Conservation (phyloP, 2,329 filamentous ascomycete species). For the Colletotrichum karsti region DNA sequence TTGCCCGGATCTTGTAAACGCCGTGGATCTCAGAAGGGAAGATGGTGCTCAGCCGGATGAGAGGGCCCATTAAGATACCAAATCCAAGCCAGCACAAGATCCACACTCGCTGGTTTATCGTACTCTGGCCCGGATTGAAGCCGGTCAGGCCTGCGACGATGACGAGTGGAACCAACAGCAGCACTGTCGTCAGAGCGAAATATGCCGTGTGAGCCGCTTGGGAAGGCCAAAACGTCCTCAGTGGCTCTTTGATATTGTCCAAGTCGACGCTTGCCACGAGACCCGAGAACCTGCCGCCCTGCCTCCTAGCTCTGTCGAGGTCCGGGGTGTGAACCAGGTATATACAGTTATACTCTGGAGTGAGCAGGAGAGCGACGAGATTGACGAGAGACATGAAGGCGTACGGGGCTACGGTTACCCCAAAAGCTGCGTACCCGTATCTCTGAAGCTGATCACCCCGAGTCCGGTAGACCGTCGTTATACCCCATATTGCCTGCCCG, state of each 20-base stretch:
- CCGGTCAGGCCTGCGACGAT: slow-evolving; percentile 14
- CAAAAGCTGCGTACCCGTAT: slow-evolving; percentile 41
- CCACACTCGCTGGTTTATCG: slow-evolving; percentile 3
- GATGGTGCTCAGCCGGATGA: slow-evolving; percentile 1
- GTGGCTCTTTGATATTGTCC: slow-evolving; percentile 15
- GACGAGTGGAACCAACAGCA: background rate
- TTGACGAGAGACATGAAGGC: slow-evolving; percentile 40
- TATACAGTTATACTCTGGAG: slow-evolving; percentile 36
- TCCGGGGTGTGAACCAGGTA: slow-evolving; percentile 34
- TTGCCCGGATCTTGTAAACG: slow-evolving; percentile 18
- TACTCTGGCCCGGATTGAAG: slow-evolving; percentile 9
- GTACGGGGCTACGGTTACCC: slow-evolving; percentile 39
- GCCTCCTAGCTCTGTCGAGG: slow-evolving; percentile 18
- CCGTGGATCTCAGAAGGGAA: slow-evolving; percentile 20
- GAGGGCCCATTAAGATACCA: slow-evolving; percentile 11
- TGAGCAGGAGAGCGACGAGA: slow-evolving; percentile 33
- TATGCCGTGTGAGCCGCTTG: slow-evolving; percentile 7
- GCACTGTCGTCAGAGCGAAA: slow-evolving; percentile 14
- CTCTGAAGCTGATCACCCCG: slow-evolving; percentile 34
- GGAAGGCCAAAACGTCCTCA: slow-evolving; percentile 20
- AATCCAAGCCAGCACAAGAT: slow-evolving; percentile 14
- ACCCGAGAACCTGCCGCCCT: slow-evolving; percentile 16
- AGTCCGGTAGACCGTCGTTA: slow-evolving; percentile 33
- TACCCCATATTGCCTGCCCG: slow-evolving; percentile 33
- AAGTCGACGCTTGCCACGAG: slow-evolving; percentile 23